Conservation (phyloP, 306 rosid species). For the Casuarina glauca region DNA sequence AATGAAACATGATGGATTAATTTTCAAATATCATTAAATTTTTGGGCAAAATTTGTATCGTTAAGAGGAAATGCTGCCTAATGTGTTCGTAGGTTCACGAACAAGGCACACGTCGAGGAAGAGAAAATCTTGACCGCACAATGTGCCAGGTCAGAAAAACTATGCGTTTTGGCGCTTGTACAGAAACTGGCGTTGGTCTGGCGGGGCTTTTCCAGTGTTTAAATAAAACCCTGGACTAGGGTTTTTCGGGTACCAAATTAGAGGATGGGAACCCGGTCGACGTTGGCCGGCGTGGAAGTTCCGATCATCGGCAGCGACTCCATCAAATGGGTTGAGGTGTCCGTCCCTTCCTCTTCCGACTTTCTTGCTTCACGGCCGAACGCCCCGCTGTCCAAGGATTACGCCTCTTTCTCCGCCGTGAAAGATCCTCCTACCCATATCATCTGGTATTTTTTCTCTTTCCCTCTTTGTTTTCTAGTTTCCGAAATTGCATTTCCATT, state of each 20-base stretch:
- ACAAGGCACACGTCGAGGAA: too few relatives aligned
- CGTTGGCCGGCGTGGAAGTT: constrained; percentile 70
- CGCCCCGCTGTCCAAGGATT: constrained; percentile 48
- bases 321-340: constrained; percentile 61
- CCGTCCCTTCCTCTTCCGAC: constrained; percentile 36
- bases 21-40: too few relatives aligned
- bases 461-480: constrained; percentile 1
- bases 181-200: not conserved
- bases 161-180: too few relatives aligned
- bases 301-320: constrained; percentile 71
- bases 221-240: not conserved
- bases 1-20: too few relatives aligned
- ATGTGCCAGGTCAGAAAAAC: too few relatives aligned
- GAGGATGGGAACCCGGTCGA: constrained; percentile 49
- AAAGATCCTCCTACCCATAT: constrained; percentile 67
- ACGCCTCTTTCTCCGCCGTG: constrained; percentile 58
- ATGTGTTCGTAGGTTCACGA: too few relatives aligned
- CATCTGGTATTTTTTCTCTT: constrained; percentile 49
- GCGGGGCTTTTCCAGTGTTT: not conserved
- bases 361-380: constrained; percentile 25
- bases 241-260: constrained; percentile 40
- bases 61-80: too few relatives aligned
- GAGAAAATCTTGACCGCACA: too few relatives aligned
- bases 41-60: too few relatives aligned
- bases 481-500: constrained; percentile 1